Conservation (phyloP, 176 grass and related monocot genomes). For the Paspalum notatum region DNA sequence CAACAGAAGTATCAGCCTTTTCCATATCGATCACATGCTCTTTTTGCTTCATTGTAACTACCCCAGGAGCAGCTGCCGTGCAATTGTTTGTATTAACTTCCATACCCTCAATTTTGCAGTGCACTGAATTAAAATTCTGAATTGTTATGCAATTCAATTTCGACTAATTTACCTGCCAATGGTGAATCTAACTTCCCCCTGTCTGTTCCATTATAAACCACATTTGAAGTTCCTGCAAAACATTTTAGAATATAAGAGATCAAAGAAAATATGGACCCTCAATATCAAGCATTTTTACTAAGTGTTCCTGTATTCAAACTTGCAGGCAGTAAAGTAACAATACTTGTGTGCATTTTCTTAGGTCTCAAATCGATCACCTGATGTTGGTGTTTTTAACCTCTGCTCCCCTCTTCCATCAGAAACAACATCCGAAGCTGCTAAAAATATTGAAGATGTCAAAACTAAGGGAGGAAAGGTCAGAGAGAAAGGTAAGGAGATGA, state of each 20-base stretch:
- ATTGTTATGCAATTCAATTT: conserved; percentile 17
- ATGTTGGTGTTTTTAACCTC: conserved; percentile 37
- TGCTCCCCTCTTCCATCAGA: conserved; percentile 47
- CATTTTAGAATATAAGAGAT: conserved; percentile 35
- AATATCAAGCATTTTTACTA: conserved; percentile 22
- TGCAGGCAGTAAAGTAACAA: conserved; percentile 21
- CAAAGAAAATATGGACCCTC: conserved; percentile 15
- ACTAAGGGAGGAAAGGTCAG: neutral
- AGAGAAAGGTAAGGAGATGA: neutral
- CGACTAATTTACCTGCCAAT: conserved; percentile 46
- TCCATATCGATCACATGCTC: conserved; percentile 70
- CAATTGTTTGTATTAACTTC: conserved; percentile 31
- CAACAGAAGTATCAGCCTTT: conserved; percentile 55
- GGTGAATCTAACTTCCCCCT: conserved; percentile 35
- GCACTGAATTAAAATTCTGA: neutral
- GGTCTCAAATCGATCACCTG: conserved; percentile 50
- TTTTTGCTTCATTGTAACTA: conserved; percentile 50
- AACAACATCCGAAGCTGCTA: conserved; percentile 47
- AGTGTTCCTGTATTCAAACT: conserved; percentile 22
- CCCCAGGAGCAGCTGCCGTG: conserved; percentile 44
- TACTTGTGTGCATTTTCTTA: neutral
- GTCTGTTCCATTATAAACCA: conserved; percentile 36
- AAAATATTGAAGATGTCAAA: conserved; percentile 16
- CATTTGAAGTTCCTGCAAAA: conserved; percentile 44
- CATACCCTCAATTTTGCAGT: conserved; percentile 14